A percentile compares a stretch with the other conserved stretches of the same genome.
These are phyloP conservation scores for Taxawa tesnikishii DNA, from an alignment of 2,329 filamentous ascomycete genomes.

Conservation along the genomic window DNA sequence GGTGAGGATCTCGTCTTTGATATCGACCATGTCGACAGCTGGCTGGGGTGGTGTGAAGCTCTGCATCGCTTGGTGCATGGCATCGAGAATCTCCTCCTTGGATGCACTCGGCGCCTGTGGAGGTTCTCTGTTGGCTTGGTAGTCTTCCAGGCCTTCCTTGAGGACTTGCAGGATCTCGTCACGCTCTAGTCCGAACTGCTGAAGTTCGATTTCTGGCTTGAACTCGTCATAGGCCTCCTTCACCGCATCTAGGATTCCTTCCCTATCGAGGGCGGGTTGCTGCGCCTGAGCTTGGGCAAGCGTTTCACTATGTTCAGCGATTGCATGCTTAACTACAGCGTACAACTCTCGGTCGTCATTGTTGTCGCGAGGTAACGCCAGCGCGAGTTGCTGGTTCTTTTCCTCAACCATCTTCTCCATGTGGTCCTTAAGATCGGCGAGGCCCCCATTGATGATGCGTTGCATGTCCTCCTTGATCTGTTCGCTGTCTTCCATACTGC, in stretches of 20 bases:
- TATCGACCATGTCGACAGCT: constrained; percentile 55
- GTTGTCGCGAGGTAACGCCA: constrained; percentile 11
- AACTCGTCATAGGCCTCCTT: constrained; percentile 88
- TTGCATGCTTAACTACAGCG: constrained; percentile 65
- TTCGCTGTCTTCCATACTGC: constrained; percentile 29
- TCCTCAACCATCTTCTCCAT: constrained; percentile 71
- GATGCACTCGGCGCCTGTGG: constrained; percentile 29
- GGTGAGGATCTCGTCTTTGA: constrained; percentile 71
- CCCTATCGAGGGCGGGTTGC: constrained; percentile 32
- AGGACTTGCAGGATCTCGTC: constrained; percentile 83
- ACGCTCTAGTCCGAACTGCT: constrained; percentile 79
- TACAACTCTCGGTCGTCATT: constrained; percentile 65
- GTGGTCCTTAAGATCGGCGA: constrained; percentile 73
- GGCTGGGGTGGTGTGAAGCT: constrained; percentile 65
- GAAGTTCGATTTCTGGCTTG: constrained; percentile 83
- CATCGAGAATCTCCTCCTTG: constrained; percentile 73
- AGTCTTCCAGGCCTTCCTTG: constrained; percentile 71
- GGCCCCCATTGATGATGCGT: constrained; percentile 65
- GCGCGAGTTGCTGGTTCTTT: constrained; percentile 41
- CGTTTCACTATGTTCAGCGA: constrained; percentile 49
- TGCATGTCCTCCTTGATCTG: constrained; percentile 55
- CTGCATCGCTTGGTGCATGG: constrained; percentile 75
- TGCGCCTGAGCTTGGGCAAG: constrained; percentile 11
- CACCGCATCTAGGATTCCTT: constrained; percentile 78
- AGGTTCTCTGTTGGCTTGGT: constrained; percentile 44